Evolutionary conservation across 2,329 filamentous ascomycete species (phyloP).

Genomic region (Teratosphaeriaceae sp.): DNA sequence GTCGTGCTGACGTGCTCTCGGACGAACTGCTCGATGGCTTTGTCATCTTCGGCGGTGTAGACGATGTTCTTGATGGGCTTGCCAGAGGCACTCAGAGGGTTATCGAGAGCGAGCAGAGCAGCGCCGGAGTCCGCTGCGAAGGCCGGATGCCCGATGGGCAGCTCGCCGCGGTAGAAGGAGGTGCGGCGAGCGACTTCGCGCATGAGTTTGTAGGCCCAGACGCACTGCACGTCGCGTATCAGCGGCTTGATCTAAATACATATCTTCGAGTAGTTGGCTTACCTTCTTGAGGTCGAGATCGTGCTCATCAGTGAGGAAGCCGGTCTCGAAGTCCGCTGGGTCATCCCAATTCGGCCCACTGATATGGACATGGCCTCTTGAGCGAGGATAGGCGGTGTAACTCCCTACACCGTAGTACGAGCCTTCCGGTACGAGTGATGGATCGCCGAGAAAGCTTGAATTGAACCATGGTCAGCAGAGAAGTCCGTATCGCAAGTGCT

Average conservation of each 20-base stretch:
- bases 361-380: conserved; percentile 56
- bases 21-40: conserved; percentile 35
- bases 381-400: conserved; percentile 55
- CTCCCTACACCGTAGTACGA: conserved; percentile 46
- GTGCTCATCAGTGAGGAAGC: conserved; percentile 43
- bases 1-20: conserved; percentile 33
- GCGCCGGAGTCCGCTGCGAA: conserved; percentile 40
- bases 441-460: conserved; percentile 1
- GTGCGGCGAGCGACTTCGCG: conserved; percentile 54
- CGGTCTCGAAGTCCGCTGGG: conserved; percentile 23
- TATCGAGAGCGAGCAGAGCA: conserved; percentile 13
- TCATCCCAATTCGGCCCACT: conserved; percentile 37
- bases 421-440: conserved; percentile 1
- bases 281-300: conserved; percentile 42
- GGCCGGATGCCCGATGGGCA: conserved; percentile 29
- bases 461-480: background rate
- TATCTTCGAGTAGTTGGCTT: too few relatives aligned
- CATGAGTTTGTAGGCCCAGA: conserved; percentile 59
- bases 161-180: conserved; percentile 40
- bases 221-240: too few relatives aligned
- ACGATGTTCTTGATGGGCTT: conserved; percentile 38
- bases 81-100: conserved; percentile 24
- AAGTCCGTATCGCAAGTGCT: background rate
- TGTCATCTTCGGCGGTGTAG: conserved; percentile 31
- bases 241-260: conserved; percentile 24